These are phyloP conservation scores for Cupressus sempervirens DNA, from an alignment of 75 land plant species.

Conservation along the genomic window DNA sequence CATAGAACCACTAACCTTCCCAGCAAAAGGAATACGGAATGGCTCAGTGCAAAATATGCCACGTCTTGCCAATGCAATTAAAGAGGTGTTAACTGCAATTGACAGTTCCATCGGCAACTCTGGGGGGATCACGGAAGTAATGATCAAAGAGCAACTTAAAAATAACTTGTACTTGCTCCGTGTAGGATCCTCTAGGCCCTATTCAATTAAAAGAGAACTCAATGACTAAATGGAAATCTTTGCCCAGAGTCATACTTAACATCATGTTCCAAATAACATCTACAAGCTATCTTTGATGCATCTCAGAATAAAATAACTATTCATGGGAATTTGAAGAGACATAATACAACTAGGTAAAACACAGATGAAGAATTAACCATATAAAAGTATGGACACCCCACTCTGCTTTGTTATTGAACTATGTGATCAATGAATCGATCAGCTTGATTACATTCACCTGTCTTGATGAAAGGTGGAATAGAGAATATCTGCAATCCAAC, in stretches of 20 bases:
- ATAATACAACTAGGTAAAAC: background rate
- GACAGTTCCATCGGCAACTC: conserved; percentile 99
- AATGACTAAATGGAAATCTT: background rate
- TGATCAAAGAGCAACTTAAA: conserved; percentile 92
- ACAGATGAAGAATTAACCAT: background rate
- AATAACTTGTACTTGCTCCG: conserved; percentile 97
- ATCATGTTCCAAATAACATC: background rate
- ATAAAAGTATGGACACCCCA: background rate
- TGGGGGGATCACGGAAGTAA: conserved; percentile 98
- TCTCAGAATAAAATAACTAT: background rate
- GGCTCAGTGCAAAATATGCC: conserved; percentile 99
- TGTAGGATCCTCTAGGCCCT: conserved; percentile 98
- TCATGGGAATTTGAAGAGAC: background rate
- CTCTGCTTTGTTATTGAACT: background rate
- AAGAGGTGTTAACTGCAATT: conserved; percentile 96
- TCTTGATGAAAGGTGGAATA: background rate
- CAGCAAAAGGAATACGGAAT: conserved; percentile 98
- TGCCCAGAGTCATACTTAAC: background rate
- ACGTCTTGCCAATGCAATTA: conserved; percentile 87
- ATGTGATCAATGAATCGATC: background rate
- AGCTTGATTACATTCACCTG: background rate
- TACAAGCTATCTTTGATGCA: background rate
- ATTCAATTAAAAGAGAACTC: conserved; percentile 2
- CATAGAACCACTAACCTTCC: conserved; percentile 51
- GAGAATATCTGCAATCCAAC: background rate